A percentile compares a stretch with the other conserved stretches of the same genome.
phyloP scores from a whole-genome alignment of 306 rosid species.

The Argentina anserina region DNA sequence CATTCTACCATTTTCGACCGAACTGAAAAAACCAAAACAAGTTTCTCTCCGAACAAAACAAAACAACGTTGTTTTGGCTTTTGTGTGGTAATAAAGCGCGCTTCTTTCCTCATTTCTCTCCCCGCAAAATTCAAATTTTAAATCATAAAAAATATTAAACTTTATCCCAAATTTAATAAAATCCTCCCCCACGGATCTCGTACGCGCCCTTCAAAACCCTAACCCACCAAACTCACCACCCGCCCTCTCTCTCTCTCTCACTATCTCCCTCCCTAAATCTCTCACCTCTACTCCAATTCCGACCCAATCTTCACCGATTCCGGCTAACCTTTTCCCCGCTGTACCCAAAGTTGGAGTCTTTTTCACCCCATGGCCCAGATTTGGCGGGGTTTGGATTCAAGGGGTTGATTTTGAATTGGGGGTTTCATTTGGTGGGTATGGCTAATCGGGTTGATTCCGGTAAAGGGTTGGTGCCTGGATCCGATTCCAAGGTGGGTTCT shows the following conservation, averaged over 20 bases:
- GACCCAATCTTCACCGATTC: conserved; percentile 5
- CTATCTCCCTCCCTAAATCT: neutral
- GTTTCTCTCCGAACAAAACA: too few species aligned
- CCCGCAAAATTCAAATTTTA: neutral
- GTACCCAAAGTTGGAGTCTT: neutral
- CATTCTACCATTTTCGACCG: too few species aligned
- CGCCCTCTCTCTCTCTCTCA: neutral
- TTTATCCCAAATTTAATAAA: neutral
- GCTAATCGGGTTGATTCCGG: conserved; percentile 33
- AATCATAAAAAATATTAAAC: neutral
- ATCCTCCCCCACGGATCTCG: conserved; percentile 6
- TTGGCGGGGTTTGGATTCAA: neutral
- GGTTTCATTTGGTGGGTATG: conserved; percentile 28
- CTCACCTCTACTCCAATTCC: neutral
- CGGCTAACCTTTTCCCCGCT: neutral
- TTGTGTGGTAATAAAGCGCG: neutral
- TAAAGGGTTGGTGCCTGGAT: conserved; percentile 16
- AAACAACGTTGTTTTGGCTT: neutral
- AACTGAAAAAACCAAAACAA: neutral
- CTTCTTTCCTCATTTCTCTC: neutral
- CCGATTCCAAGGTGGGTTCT: conserved; percentile 49
- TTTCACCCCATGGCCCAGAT: neutral
- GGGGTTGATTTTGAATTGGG: conserved; percentile 10
- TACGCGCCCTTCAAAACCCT: conserved; percentile 9
- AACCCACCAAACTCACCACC: neutral